Conservation (phyloP, 345 rosid genomes). For the Erysimum cheiranthoides region DNA sequence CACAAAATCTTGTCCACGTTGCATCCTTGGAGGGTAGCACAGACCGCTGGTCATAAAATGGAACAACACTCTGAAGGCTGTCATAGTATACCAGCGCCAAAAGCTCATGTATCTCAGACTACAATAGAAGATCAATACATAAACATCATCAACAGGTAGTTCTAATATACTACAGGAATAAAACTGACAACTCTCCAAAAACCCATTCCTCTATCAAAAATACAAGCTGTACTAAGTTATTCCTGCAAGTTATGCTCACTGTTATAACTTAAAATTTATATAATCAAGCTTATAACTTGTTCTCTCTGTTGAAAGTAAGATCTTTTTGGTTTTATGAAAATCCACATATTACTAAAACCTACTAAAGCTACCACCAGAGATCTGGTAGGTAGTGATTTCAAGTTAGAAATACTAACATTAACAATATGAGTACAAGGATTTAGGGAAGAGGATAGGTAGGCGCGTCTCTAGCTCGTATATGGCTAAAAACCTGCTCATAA, state of each 20-base stretch:
- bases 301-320: slow-evolving; percentile 7
- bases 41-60: slow-evolving; percentile 87
- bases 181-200: slow-evolving; percentile 24
- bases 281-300: slow-evolving; percentile 20
- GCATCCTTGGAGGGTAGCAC: slow-evolving; percentile 79
- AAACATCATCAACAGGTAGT: slow-evolving; percentile 38
- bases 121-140: slow-evolving; percentile 45
- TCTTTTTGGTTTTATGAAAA: slow-evolving; percentile 14
- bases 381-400: slow-evolving; percentile 24
- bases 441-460: slow-evolving; percentile 1
- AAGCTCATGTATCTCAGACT: slow-evolving; percentile 93
- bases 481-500: slow-evolving; percentile 12
- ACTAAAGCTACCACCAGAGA: slow-evolving; percentile 28
- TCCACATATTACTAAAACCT: slow-evolving; percentile 12
- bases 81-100: slow-evolving; percentile 97
- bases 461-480: background rate
- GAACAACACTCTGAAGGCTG: slow-evolving; percentile 98
- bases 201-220: slow-evolving; percentile 29
- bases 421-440: slow-evolving; percentile 13
- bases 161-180: slow-evolving; percentile 5
- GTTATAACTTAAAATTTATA: background rate
- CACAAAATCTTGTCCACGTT: slow-evolving; percentile 74
- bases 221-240: slow-evolving; percentile 12
- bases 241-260: slow-evolving; percentile 22
- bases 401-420: slow-evolving; percentile 16